Evolutionary conservation across 768 basidiomycete species (phyloP).

Genomic region (Strobilomyces echinocephalus): DNA sequence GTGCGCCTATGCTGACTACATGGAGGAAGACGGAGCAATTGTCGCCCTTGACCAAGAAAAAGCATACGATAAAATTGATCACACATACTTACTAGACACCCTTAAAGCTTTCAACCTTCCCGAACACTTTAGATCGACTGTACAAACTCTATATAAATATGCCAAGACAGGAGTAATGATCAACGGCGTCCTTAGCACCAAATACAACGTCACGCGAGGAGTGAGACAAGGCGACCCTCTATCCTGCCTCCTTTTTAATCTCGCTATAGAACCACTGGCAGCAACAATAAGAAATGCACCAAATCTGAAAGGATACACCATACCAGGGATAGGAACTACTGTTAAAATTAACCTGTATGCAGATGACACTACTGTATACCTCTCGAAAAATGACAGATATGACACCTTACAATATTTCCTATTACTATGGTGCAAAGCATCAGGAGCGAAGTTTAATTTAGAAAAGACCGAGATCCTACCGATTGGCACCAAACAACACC

Average conservation of each 20-base stretch:
- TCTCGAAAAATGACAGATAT: slow-evolving; percentile 10
- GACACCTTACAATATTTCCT: slow-evolving; percentile 20
- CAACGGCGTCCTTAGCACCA: background rate
- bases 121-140: background rate
- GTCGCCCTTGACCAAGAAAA: slow-evolving; percentile 1
- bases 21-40: slow-evolving; percentile 9
- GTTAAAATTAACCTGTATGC: slow-evolving; percentile 22
- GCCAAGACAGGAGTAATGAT: background rate
- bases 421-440: slow-evolving; percentile 31
- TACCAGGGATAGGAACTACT: background rate
- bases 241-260: background rate
- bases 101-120: background rate
- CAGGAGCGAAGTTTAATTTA: slow-evolving; percentile 17
- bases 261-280: background rate
- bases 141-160: background rate
- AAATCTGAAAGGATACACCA: background rate
- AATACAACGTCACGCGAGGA: slow-evolving; percentile 14
- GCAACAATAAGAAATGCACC: background rate
- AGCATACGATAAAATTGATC: slow-evolving; percentile 27
- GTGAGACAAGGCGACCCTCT: slow-evolving; percentile 31
- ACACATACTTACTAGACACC: background rate
- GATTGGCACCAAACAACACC: slow-evolving; percentile 16
- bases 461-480: slow-evolving; percentile 22
- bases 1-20: background rate
- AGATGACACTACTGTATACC: slow-evolving; percentile 24